Conservation (phyloP, 108 stramenopile genomes). For the Cyclotella cryptica region DNA sequence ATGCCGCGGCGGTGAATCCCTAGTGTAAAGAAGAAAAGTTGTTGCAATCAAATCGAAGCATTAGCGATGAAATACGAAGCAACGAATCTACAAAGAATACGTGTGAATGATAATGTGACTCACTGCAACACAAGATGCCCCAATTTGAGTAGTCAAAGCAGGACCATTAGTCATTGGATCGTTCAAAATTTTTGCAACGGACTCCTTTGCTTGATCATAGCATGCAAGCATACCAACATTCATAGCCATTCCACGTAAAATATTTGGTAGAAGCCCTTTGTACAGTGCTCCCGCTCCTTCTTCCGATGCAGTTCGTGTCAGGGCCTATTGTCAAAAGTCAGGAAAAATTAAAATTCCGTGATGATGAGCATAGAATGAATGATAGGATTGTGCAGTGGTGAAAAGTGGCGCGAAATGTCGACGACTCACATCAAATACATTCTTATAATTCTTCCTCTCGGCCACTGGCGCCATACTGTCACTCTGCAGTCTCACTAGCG, state of each 20-base stretch:
- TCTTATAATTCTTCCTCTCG: conserved; percentile 96
- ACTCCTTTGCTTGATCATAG: conserved; percentile 98
- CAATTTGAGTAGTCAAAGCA: conserved; percentile 83
- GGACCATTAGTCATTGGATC: conserved; percentile 90
- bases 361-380: conserved; percentile 1
- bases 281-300: conserved; percentile 96
- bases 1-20: conserved; percentile 97
- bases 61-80: not conserved
- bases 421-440: conserved; percentile 91
- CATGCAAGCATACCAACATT: conserved; percentile 99
- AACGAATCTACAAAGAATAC: not conserved
- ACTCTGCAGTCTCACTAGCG: conserved; percentile 95
- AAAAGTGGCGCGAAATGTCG: not conserved
- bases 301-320: conserved; percentile 87
- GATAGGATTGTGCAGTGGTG: not conserved
- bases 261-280: conserved; percentile 94
- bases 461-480: conserved; percentile 93
- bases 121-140: conserved; percentile 73
- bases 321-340: conserved; percentile 54
- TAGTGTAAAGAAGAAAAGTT: conserved; percentile 16
- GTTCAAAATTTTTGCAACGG: conserved; percentile 66
- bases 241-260: conserved; percentile 98
- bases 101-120: conserved; percentile 20
- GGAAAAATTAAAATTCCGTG: not conserved
- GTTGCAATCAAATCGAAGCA: not conserved